Evolutionary conservation across 176 grass and related monocot genomes (phyloP).

Genomic region (Phyllostachys edulis): DNA sequence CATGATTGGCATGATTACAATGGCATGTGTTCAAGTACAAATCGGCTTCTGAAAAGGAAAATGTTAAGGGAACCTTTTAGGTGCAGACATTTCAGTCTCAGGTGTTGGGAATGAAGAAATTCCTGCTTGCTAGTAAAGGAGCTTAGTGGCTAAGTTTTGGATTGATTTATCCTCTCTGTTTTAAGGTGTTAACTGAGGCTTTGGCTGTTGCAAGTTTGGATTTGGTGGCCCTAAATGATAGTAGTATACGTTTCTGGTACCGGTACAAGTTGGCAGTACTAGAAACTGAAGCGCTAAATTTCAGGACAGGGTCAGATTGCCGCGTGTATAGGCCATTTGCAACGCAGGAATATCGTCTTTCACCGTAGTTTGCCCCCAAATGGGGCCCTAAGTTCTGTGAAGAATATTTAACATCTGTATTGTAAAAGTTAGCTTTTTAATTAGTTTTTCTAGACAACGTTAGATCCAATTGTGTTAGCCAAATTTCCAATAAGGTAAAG

Average conservation of each 20-base stretch:
- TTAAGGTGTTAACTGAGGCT: neutral
- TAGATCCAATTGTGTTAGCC: too few species aligned
- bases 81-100: neutral
- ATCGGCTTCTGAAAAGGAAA: neutral
- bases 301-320: neutral
- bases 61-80: neutral
- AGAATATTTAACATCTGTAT: neutral
- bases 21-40: neutral
- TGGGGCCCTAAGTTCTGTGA: neutral
- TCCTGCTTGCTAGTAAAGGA: neutral
- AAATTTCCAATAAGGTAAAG: neutral
- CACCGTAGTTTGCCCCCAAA: neutral
- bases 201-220: neutral
- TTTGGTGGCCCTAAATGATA: neutral
- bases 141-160: conserved; percentile 10
- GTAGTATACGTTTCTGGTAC: neutral
- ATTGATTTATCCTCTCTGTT: neutral
- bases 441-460: neutral
- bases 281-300: too few species aligned
- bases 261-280: neutral
- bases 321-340: neutral
- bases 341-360: too few species aligned
- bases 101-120: neutral
- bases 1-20: neutral
- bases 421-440: neutral